Evolutionary conservation across 208 protist genomes (phyloP).

Genomic region (Tritrichomonas musculus): DNA sequence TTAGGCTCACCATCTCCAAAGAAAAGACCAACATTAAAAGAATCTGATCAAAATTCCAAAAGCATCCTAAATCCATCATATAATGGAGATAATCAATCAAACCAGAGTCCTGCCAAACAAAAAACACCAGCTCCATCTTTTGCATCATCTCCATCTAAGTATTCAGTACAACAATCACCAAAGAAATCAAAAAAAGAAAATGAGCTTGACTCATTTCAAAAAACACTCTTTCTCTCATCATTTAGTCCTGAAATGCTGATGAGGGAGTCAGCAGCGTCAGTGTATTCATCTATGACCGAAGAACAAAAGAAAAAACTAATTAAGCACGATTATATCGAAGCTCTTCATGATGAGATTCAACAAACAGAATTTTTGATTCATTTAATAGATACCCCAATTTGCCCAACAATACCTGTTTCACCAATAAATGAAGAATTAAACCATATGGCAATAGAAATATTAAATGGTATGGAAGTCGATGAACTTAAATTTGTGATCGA

Average conservation of each 20-base stretch:
- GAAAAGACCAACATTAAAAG: neutral
- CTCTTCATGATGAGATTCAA: neutral
- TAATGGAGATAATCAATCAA: neutral
- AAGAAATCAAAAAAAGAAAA: neutral
- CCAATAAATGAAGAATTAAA: neutral
- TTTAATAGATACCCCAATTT: neutral
- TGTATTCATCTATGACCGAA: neutral
- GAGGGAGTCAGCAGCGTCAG: neutral
- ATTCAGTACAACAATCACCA: neutral
- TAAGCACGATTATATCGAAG: neutral
- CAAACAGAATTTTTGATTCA: neutral
- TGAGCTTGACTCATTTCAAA: neutral
- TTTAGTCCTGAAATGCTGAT: neutral
- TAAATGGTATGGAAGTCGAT: neutral
- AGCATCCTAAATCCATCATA: neutral
- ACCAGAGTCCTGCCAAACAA: neutral
- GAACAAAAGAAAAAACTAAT: neutral
- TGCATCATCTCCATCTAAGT: no score
- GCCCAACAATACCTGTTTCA: neutral
- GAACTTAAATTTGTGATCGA: neutral
- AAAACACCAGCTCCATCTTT: neutral
- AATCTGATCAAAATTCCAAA: neutral
- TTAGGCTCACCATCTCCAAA: neutral
- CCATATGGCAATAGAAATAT: neutral
- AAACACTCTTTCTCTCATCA: neutral